Conservation (phyloP, 148 eudicot genomes). For the Bassia scoparia region DNA sequence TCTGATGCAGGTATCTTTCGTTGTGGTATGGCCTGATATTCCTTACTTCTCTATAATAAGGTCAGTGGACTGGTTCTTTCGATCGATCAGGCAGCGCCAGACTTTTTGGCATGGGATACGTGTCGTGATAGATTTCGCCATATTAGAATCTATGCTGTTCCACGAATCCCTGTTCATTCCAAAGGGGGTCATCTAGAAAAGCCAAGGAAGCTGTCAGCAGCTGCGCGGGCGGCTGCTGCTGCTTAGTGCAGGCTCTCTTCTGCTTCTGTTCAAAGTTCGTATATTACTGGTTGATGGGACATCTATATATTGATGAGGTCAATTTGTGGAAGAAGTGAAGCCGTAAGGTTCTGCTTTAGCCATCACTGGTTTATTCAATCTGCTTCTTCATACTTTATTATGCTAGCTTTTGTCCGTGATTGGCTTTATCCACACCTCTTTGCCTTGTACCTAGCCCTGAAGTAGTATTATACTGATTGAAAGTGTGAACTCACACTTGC, state of each 20-base stretch:
- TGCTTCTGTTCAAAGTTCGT: slow-evolving; percentile 89
- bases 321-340: slow-evolving; percentile 78
- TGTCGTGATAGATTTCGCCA: slow-evolving; percentile 92
- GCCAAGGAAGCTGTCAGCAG: slow-evolving; percentile 99
- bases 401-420: slow-evolving; percentile 2
- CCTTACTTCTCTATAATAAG: slow-evolving; percentile 92
- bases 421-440: too few relatives aligned
- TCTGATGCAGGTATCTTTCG: slow-evolving; percentile 69
- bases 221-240: slow-evolving; percentile 91
- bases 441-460: background rate
- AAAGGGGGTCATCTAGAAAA: slow-evolving; percentile 85
- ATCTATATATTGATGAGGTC: slow-evolving; percentile 89
- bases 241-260: slow-evolving; percentile 88
- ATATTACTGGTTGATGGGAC: slow-evolving; percentile 96
- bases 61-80: slow-evolving; percentile 95
- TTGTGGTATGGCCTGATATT: slow-evolving; percentile 96
- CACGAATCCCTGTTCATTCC: slow-evolving; percentile 74
- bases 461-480: background rate
- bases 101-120: slow-evolving; percentile 94
- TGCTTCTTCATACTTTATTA: background rate
- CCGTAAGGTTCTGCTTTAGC: slow-evolving; percentile 39
- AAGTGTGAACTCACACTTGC: background rate
- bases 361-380: slow-evolving; percentile 2
- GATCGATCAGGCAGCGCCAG: slow-evolving; percentile 98
- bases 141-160: slow-evolving; percentile 75